phyloP scores from a whole-genome alignment of 1,139 yeast species.

The Scheffersomyces lignicola region DNA sequence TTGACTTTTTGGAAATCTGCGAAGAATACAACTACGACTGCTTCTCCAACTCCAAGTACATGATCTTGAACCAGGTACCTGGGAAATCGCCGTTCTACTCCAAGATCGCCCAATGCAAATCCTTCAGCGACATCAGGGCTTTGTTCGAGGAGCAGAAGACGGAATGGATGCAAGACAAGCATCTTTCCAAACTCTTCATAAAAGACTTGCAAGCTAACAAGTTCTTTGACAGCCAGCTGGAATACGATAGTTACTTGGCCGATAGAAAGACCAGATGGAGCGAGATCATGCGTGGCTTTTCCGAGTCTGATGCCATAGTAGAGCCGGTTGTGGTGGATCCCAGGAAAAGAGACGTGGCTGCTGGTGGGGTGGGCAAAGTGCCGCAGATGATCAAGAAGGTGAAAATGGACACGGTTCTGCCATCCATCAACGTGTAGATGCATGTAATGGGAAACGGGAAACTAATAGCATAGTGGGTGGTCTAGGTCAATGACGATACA shows the following conservation, averaged over 20 bases:
- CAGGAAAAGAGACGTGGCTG: neutral
- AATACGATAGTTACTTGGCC: constrained; percentile 16
- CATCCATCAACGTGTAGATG: too few species aligned
- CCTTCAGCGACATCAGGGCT: constrained; percentile 55
- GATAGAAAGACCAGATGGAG: constrained; percentile 1
- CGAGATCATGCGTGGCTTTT: neutral
- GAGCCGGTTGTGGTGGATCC: constrained; percentile 1
- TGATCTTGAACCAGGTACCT: constrained; percentile 75
- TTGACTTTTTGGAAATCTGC: constrained; percentile 60
- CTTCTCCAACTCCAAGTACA: constrained; percentile 75
- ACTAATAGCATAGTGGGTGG: too few species aligned
- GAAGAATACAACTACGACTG: constrained; percentile 54
- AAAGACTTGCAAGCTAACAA: constrained; percentile 36
- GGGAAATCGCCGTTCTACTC: constrained; percentile 70
- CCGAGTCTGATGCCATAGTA: neutral
- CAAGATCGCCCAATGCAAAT: constrained; percentile 55
- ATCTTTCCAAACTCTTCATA: constrained; percentile 25
- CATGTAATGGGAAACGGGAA: too few species aligned
- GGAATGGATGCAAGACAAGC: constrained; percentile 21
- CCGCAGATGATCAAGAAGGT: too few species aligned
- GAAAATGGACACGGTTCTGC: too few species aligned
- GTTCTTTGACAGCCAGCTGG: constrained; percentile 14
- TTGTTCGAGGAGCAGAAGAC: constrained; percentile 21
- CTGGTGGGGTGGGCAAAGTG: too few species aligned
- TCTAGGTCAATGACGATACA: too few species aligned